These are phyloP conservation scores for Ganoderma sp. DNA, from an alignment of 1,284 basidiomycete species.

Conservation along the genomic window DNA sequence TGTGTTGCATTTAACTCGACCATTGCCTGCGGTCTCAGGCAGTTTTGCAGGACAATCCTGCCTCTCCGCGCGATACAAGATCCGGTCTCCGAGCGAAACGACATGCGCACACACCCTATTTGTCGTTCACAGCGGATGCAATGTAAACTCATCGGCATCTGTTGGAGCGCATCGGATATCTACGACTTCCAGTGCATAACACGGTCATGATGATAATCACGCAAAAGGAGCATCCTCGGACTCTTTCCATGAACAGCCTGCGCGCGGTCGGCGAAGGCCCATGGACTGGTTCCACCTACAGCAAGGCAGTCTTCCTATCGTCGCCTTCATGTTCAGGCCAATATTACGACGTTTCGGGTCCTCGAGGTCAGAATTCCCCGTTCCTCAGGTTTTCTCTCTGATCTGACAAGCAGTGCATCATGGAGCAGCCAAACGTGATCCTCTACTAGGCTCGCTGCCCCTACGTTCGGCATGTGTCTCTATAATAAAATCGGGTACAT, in stretches of 20 bases:
- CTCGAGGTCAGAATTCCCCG: neutral
- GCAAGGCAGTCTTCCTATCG: neutral
- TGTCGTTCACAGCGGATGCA: neutral
- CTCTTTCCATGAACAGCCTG: neutral
- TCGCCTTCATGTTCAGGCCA: neutral
- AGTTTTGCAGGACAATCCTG: no score
- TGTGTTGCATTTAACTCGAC: no score
- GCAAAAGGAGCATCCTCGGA: neutral
- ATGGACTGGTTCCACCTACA: neutral
- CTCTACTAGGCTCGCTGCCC: neutral
- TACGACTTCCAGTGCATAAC: neutral
- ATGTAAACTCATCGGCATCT: neutral
- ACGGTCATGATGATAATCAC: neutral
- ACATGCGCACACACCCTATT: neutral
- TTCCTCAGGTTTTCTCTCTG: neutral
- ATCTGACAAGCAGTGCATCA: neutral
- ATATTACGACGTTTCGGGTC: neutral
- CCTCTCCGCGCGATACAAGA: no score
- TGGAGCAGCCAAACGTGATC: neutral
- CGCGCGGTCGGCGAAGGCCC: neutral
- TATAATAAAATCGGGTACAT: neutral
- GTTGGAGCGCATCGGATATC: neutral
- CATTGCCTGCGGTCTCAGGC: no score
- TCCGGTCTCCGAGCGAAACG: neutral
- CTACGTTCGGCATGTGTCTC: neutral